Conservation (phyloP, 495 filamentous ascomycete species). For the Margaritispora aquatica region DNA sequence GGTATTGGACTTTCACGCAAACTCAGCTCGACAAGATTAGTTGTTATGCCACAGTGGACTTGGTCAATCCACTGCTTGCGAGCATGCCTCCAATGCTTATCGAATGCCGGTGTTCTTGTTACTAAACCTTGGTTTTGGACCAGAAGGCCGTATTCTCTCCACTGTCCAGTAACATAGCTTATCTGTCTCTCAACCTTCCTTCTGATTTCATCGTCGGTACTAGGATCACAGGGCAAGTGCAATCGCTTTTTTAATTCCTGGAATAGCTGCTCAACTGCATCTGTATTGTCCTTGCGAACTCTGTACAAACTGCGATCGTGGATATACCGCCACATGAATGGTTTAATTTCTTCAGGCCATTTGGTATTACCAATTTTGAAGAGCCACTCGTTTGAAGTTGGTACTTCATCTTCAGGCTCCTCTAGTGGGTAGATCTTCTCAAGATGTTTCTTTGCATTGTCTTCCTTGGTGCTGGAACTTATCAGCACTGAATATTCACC, state of each 20-base stretch:
- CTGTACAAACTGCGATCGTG: constrained; percentile 2
- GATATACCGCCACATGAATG: not conserved
- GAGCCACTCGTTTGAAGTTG: not conserved
- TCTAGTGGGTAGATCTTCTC: not conserved
- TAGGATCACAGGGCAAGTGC: not conserved
- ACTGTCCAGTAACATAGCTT: not conserved
- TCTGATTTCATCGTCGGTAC: not conserved
- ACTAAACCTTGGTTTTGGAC: not conserved
- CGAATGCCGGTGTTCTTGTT: not conserved
- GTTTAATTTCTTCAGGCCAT: not conserved
- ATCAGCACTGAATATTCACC: not conserved
- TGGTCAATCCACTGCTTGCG: not conserved
- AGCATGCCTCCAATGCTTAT: not conserved
- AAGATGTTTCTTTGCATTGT: not conserved
- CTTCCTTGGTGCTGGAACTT: not conserved
- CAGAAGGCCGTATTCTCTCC: not conserved
- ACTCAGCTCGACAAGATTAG: not conserved
- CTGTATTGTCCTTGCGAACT: not conserved
- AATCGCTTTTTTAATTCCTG: not conserved
- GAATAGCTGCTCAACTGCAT: not conserved
- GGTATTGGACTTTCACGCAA: not conserved
- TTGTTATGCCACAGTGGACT: not conserved
- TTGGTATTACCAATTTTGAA: not conserved
- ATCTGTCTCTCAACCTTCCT: not conserved
- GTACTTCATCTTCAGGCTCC: not conserved